phyloP scores from a whole-genome alignment of 2,329 filamentous ascomycete genomes.

The Nannizzia gypsea region DNA sequence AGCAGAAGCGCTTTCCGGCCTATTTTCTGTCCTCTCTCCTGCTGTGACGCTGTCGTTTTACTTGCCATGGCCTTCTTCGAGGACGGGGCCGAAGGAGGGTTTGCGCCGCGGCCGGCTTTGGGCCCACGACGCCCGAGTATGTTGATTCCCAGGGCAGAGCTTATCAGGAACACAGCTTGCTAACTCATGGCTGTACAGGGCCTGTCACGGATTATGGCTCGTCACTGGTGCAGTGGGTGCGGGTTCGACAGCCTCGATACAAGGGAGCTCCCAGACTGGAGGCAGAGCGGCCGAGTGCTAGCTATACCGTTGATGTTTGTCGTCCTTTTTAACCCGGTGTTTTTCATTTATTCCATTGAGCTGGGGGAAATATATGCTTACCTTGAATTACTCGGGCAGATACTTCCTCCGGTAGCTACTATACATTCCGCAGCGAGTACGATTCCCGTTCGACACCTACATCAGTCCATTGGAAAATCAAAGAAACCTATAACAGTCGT shows the following conservation, averaged over 20 bases:
- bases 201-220: conserved; percentile 89
- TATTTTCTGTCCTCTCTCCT: not conserved
- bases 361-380: conserved; percentile 7
- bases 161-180: not conserved
- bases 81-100: conserved; percentile 24
- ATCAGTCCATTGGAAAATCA: conserved; percentile 97
- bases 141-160: not conserved
- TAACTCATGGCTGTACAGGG: conserved; percentile 40
- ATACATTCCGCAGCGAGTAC: conserved; percentile 66
- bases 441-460: conserved; percentile 86
- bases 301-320: conserved; percentile 79
- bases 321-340: not conserved
- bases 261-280: conserved; percentile 61
- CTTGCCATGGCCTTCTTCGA: conserved; percentile 31
- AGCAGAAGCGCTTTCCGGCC: not conserved
- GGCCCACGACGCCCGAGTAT: conserved; percentile 33
- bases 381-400: conserved; percentile 39
- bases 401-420: conserved; percentile 73
- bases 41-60: not conserved
- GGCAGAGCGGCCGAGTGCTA: conserved; percentile 70
- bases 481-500: conserved; percentile 97
- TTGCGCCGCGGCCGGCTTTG: conserved; percentile 14
- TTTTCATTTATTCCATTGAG: conserved; percentile 5
- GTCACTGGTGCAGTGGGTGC: conserved; percentile 84
- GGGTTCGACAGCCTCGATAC: conserved; percentile 64